Percentiles rank a stretch among this genome's conserved stretches.
Evolutionary conservation across 257 asterid genomes (phyloP).

Genomic region (Thymus mandschuricus): DNA sequence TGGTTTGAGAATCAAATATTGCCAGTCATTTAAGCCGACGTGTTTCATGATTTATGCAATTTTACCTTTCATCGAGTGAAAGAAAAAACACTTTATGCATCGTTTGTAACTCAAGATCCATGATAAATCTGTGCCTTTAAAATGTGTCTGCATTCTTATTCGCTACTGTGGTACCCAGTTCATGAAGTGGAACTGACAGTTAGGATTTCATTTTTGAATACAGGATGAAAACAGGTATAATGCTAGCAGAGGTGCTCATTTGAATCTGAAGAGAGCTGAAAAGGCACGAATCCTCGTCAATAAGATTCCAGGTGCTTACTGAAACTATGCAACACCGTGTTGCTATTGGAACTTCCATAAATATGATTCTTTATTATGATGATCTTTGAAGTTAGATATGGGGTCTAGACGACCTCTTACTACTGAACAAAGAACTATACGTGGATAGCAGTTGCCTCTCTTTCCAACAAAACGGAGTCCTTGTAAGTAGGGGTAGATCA

Average conservation of each 20-base stretch:
- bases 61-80: not conserved
- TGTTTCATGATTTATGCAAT: conserved; percentile 3
- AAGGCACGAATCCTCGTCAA: conserved; percentile 66
- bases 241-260: conserved; percentile 78
- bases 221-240: conserved; percentile 80
- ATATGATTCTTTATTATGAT: not conserved
- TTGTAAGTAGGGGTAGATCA: not conserved
- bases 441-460: not conserved
- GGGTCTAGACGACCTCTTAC: conserved; percentile 8
- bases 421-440: not conserved
- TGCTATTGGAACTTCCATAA: not conserved
- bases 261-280: conserved; percentile 82
- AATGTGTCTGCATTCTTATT: conserved; percentile 2
- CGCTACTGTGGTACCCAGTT: not conserved
- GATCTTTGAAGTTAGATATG: not conserved
- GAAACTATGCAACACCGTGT: conserved; percentile 6
- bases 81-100: not conserved
- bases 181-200: not conserved
- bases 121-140: not conserved
- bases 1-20: conserved; percentile 7
- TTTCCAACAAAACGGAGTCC: not conserved
- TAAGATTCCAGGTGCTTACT: conserved; percentile 64
- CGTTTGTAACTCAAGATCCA: not conserved
- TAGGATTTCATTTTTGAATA: conserved; percentile 29
- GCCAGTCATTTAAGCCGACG: not conserved